A percentile compares a stretch with the other conserved stretches of the same genome.
Evolutionary conservation across 352 stramenopile species (phyloP).

Genomic region (Globisporangium canariense): DNA sequence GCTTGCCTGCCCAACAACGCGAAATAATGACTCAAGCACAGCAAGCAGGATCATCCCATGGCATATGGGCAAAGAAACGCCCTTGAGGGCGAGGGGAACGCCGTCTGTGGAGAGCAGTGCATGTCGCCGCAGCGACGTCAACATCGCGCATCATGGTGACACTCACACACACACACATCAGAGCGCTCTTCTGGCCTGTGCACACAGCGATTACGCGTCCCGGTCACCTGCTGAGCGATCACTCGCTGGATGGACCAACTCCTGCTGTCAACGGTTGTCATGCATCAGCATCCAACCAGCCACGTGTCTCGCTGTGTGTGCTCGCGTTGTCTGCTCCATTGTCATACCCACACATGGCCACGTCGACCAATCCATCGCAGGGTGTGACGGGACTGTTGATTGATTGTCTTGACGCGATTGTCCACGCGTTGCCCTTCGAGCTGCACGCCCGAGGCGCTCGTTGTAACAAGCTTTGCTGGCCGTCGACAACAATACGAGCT

Average conservation of each 20-base stretch:
- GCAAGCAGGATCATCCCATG: background rate
- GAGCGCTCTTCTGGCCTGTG: background rate
- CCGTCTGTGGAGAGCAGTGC: background rate
- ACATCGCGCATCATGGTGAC: background rate
- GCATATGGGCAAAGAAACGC: background rate
- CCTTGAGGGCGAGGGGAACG: background rate
- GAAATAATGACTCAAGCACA: slow-evolving; percentile 5
- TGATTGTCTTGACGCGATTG: background rate
- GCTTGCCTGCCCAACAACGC: background rate
- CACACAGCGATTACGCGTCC: background rate
- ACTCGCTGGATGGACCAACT: slow-evolving; percentile 2
- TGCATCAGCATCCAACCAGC: background rate
- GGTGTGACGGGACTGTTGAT: background rate
- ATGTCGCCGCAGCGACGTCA: background rate
- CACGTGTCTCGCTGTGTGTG: background rate
- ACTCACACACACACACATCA: background rate
- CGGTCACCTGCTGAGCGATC: background rate
- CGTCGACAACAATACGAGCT: too few species aligned
- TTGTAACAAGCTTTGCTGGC: background rate
- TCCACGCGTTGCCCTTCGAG: background rate
- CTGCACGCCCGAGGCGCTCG: background rate
- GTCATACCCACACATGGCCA: background rate
- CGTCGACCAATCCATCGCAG: background rate
- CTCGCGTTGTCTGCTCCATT: background rate
- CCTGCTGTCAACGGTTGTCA: background rate